phyloP scores from a whole-genome alignment of 2,329 filamentous ascomycete species.

The Podosphaera leucotricha region DNA sequence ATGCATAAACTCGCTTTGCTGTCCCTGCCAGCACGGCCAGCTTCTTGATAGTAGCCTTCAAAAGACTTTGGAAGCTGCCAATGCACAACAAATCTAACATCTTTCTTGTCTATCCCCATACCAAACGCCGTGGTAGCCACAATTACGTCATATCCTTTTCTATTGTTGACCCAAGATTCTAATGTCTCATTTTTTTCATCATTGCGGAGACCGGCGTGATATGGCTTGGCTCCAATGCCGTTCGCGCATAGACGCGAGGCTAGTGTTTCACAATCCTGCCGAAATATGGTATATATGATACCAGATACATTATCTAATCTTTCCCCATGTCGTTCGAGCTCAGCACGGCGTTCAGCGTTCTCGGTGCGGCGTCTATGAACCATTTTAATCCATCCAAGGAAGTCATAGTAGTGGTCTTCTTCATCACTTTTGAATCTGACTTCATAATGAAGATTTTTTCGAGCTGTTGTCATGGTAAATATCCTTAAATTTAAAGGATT shows the following conservation, averaged over 20 bases:
- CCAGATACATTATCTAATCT: constrained; percentile 43
- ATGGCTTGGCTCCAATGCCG: constrained; percentile 49
- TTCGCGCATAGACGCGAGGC: constrained; percentile 40
- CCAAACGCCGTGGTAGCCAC: constrained; percentile 91
- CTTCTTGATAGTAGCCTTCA: constrained; percentile 91
- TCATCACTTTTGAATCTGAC: constrained; percentile 63
- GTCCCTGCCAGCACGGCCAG: constrained; percentile 72
- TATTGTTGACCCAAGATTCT: constrained; percentile 46
- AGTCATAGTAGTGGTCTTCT: constrained; percentile 44
- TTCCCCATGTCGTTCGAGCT: constrained; percentile 30
- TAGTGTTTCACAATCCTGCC: constrained; percentile 51
- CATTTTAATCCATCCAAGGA: constrained; percentile 52
- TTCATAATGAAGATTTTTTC: constrained; percentile 77
- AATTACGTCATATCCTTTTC: constrained; percentile 65
- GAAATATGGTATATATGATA: constrained; percentile 58
- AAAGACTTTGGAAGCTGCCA: constrained; percentile 89
- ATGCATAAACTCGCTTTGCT: constrained; percentile 72
- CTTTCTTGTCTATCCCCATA: constrained; percentile 93
- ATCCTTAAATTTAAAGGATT: constrained; percentile 37
- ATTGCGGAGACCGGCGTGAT: constrained; percentile 46
- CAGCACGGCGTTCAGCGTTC: constrained; percentile 28
- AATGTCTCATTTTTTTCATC: constrained; percentile 49
- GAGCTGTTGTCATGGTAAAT: constrained; percentile 65
- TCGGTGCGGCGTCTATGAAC: constrained; percentile 45
- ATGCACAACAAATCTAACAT: constrained; percentile 84